A percentile compares a stretch with the other conserved stretches of the same genome.
Conservation (phyloP, 495 filamentous ascomycete species). For the Margaritispora aquatica region DNA sequence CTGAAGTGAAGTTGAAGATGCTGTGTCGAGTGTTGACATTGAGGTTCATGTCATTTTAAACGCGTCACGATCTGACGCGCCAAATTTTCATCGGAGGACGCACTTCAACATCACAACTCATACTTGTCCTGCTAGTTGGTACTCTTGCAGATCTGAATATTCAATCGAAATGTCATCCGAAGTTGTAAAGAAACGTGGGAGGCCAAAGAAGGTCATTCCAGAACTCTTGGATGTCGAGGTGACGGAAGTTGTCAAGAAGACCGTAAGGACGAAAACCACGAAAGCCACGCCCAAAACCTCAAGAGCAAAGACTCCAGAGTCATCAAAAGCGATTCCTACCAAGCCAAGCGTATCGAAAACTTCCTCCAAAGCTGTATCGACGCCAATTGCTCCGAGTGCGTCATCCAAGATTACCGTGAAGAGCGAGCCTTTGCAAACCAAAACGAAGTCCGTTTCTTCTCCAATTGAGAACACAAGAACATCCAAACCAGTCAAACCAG, state of each 20-base stretch:
- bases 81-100: neutral
- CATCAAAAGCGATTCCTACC: slow-evolving; percentile 6
- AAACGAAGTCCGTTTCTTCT: too few relatives aligned
- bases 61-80: slow-evolving; percentile 13
- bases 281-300: slow-evolving; percentile 13
- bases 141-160: neutral
- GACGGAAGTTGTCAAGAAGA: slow-evolving; percentile 11
- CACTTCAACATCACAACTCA: slow-evolving; percentile 4
- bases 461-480: too few relatives aligned
- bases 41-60: too few relatives aligned
- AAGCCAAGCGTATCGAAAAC: too few relatives aligned
- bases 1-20: too few relatives aligned
- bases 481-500: neutral
- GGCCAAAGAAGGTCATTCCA: slow-evolving; percentile 24
- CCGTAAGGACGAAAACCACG: slow-evolving; percentile 18
- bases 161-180: slow-evolving; percentile 19
- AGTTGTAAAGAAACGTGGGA: slow-evolving; percentile 21
- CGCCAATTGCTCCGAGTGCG: neutral
- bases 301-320: slow-evolving; percentile 3
- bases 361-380: too few relatives aligned
- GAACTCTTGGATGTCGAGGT: slow-evolving; percentile 17
- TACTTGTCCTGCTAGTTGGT: neutral
- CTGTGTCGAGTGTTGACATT: too few relatives aligned
- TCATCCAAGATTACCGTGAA: neutral
- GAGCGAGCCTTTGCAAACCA: neutral